Evolutionary conservation across 2,329 filamentous ascomycete species (phyloP).

Genomic region (Botrytis sinoallii): DNA sequence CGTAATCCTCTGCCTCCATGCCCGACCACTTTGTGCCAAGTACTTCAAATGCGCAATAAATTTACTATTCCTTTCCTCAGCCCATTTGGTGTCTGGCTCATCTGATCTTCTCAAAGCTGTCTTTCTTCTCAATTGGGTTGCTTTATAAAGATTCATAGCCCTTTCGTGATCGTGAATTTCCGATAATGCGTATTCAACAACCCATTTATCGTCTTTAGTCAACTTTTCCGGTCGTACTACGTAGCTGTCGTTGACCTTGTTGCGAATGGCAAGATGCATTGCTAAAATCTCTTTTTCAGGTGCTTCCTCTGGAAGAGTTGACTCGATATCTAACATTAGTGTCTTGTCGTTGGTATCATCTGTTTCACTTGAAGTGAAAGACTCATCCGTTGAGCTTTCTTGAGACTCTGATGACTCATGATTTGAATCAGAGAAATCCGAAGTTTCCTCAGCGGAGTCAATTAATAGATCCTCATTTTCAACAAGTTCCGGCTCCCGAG

Average conservation of each 20-base stretch:
- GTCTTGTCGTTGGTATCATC: background rate
- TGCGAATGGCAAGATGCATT: slow-evolving; percentile 61
- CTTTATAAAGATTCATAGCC: slow-evolving; percentile 52
- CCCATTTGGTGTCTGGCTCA: slow-evolving; percentile 28
- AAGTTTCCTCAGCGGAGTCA: background rate
- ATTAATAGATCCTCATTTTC: background rate
- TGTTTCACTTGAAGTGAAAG: background rate
- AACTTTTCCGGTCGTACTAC: slow-evolving; percentile 59
- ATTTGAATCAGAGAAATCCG: background rate
- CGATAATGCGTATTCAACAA: slow-evolving; percentile 72
- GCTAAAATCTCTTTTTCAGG: slow-evolving; percentile 17
- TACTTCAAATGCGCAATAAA: slow-evolving; percentile 40
- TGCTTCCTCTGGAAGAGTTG: background rate
- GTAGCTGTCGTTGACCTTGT: slow-evolving; percentile 64
- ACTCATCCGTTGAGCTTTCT: slow-evolving; percentile 5
- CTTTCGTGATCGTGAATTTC: slow-evolving; percentile 49
- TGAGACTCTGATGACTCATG: slow-evolving; percentile 12
- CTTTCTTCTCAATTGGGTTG: slow-evolving; percentile 55
- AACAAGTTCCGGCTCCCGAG: background rate
- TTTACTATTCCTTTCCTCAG: slow-evolving; percentile 30
- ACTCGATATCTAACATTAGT: background rate
- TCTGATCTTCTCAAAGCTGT: slow-evolving; percentile 38
- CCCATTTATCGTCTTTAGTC: slow-evolving; percentile 54
- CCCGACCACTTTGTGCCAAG: slow-evolving; percentile 54
- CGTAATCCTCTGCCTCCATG: slow-evolving; percentile 55